Percentiles rank a stretch among this genome's conserved stretches.
Conservation (phyloP, 202 grass and related monocot species). For the Miscanthus sacchariflorus region DNA sequence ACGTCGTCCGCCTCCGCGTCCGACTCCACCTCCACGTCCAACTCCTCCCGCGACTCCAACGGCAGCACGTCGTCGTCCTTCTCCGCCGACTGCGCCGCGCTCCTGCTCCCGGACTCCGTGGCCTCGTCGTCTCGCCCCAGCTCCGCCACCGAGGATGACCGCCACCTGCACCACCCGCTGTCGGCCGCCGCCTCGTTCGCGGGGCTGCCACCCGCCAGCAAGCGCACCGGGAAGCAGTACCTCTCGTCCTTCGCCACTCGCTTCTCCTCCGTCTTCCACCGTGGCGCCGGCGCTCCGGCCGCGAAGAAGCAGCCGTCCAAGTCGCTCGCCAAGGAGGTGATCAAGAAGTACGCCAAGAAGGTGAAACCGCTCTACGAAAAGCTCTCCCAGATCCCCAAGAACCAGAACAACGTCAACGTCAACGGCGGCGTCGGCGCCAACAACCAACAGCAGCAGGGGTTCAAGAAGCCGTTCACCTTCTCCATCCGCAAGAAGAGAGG, state of each 20-base stretch:
- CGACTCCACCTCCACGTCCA: conserved; percentile 64
- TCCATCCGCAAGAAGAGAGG: conserved; percentile 75
- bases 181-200: conserved; percentile 27
- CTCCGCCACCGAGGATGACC: conserved; percentile 88
- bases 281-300: conserved; percentile 58
- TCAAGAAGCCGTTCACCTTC: conserved; percentile 93
- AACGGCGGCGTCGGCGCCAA: neutral
- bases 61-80: conserved; percentile 95
- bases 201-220: conserved; percentile 36
- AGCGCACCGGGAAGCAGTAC: conserved; percentile 74
- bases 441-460: conserved; percentile 54
- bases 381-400: conserved; percentile 82
- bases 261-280: conserved; percentile 97
- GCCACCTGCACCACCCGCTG: conserved; percentile 47
- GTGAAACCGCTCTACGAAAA: conserved; percentile 97
- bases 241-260: conserved; percentile 91
- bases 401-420: conserved; percentile 47
- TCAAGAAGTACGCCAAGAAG: conserved; percentile 98
- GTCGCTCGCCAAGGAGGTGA: conserved; percentile 84
- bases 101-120: conserved; percentile 75
- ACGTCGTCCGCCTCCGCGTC: conserved; percentile 74
- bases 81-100: conserved; percentile 69
- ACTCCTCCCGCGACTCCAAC: conserved; percentile 88
- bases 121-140: conserved; percentile 88
- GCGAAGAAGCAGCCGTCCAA: conserved; percentile 55